Percentiles rank a stretch among this genome's conserved stretches.
phyloP scores from a whole-genome alignment of 352 stramenopile species.

The Elongisporangium undulatum region DNA sequence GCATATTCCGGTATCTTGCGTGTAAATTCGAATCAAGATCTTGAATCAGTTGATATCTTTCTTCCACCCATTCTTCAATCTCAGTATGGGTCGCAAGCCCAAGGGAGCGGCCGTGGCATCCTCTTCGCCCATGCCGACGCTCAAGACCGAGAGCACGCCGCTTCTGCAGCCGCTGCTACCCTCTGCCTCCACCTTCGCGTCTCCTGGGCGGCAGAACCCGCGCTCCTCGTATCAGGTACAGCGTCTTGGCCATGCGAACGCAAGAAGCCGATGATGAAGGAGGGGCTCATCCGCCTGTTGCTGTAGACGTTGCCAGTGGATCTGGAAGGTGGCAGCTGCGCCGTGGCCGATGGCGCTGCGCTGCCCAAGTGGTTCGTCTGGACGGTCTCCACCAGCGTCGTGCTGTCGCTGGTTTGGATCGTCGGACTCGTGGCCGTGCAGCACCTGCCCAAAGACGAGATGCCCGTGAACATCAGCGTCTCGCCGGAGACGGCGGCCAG shows the following conservation, averaged over 20 bases:
- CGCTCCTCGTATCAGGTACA: not conserved
- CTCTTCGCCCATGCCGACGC: not conserved
- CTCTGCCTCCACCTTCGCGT: not conserved
- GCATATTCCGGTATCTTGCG: not conserved
- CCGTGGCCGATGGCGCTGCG: not conserved
- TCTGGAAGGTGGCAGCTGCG: not conserved
- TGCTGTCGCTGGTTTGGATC: constrained; percentile 44
- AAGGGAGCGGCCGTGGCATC: not conserved
- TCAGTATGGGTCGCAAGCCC: not conserved
- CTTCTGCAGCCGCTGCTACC: constrained; percentile 2
- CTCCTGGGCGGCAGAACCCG: not conserved
- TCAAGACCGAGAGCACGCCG: constrained; percentile 5
- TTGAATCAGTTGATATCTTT: not conserved
- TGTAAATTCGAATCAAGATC: not conserved
- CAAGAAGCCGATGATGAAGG: not conserved
- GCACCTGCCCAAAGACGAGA: constrained; percentile 10
- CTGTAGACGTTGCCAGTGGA: not conserved
- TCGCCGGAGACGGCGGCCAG: constrained; percentile 12
- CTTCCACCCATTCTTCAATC: not conserved
- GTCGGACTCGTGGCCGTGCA: constrained; percentile 35
- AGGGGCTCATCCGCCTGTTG: not conserved
- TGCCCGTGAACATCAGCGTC: constrained; percentile 8
- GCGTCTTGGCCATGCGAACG: constrained; percentile 3
- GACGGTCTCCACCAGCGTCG: constrained; percentile 31
- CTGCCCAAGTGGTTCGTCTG: constrained; percentile 58